Evolutionary conservation across 1,284 basidiomycete species (phyloP).

Genomic region (Cystobasidium pallidum): DNA sequence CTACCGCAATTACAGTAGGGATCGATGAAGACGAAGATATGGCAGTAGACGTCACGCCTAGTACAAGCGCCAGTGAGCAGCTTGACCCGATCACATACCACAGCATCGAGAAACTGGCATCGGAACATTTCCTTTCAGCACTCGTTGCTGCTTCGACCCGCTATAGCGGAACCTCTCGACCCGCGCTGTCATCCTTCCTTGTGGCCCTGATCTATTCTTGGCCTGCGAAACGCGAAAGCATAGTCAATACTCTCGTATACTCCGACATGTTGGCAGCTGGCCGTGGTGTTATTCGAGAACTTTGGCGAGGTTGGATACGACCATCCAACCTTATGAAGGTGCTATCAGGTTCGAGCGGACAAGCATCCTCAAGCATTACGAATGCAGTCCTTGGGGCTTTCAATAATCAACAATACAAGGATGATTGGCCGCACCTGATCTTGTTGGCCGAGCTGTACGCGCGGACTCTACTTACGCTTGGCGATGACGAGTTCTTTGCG

Average conservation of each 20-base stretch:
- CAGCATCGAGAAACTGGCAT: slow-evolving; percentile 63
- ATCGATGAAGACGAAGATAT: slow-evolving; percentile 57
- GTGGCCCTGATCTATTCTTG: slow-evolving; percentile 65
- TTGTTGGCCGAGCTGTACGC: slow-evolving; percentile 82
- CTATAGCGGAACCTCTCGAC: slow-evolving; percentile 58
- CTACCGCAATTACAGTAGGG: slow-evolving; percentile 44
- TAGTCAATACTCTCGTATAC: slow-evolving; percentile 58
- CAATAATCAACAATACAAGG: slow-evolving; percentile 52
- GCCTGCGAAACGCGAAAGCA: slow-evolving; percentile 62
- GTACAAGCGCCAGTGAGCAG: slow-evolving; percentile 57
- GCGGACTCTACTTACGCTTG: slow-evolving; percentile 84
- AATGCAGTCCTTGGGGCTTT: slow-evolving; percentile 44
- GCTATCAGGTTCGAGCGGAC: slow-evolving; percentile 64
- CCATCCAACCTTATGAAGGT: slow-evolving; percentile 49
- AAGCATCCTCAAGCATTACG: slow-evolving; percentile 58
- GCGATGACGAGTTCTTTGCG: slow-evolving; percentile 93
- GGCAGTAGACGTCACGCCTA: slow-evolving; percentile 58
- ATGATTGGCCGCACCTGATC: slow-evolving; percentile 66
- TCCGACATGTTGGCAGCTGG: slow-evolving; percentile 55
- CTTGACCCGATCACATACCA: slow-evolving; percentile 66
- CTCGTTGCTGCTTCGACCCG: slow-evolving; percentile 57
- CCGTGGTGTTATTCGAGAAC: slow-evolving; percentile 69
- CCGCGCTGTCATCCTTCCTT: slow-evolving; percentile 62
- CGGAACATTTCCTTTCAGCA: slow-evolving; percentile 62
- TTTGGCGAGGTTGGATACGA: slow-evolving; percentile 73